A percentile compares a stretch with the other conserved stretches of the same genome.
Conservation (phyloP, 176 grass and related monocot genomes). For the Avena insularis region DNA sequence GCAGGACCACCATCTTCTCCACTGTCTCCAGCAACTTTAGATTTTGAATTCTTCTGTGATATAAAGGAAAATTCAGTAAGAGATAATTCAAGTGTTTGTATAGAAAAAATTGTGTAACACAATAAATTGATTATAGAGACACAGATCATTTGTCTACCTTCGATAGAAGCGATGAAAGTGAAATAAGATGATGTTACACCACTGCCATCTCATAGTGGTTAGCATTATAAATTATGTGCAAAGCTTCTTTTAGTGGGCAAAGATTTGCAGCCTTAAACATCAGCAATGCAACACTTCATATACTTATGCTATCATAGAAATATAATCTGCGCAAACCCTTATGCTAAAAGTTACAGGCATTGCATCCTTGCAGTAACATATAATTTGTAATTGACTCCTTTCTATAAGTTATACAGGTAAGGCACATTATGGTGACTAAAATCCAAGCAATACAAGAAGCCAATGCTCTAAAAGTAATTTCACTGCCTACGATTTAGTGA, state of each 20-base stretch:
- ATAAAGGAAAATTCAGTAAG: background rate
- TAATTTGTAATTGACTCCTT: background rate
- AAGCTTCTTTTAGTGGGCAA: background rate
- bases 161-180: background rate
- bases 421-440: background rate
- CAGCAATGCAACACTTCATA: background rate
- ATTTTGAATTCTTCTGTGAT: background rate
- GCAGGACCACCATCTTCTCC: background rate
- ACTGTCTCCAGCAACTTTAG: background rate
- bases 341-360: background rate
- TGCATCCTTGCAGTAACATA: background rate
- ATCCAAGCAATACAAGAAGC: background rate
- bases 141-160: background rate
- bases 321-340: background rate
- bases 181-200: background rate
- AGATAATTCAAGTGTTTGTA: background rate
- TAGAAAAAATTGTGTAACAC: background rate
- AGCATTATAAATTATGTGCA: background rate
- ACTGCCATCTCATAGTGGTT: background rate
- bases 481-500: background rate
- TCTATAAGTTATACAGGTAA: background rate
- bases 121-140: background rate
- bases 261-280: background rate
- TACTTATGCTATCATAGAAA: background rate
- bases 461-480: constrained; percentile 15